phyloP scores from a whole-genome alignment of 2,329 filamentous ascomycete species.

The Ambrosiella beaveri region DNA sequence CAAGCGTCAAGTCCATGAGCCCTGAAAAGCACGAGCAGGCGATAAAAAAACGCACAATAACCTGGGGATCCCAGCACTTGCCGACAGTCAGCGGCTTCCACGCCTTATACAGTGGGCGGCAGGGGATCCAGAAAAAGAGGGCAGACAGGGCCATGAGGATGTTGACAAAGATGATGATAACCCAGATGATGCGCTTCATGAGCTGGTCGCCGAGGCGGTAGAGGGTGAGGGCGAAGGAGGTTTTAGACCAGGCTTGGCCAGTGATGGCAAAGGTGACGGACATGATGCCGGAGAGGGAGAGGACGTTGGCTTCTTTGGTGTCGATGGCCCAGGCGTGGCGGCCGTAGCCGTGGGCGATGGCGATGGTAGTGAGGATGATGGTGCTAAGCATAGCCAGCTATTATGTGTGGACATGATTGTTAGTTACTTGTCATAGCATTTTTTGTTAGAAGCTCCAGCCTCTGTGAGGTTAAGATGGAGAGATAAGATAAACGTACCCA shows the following conservation, averaged over 20 bases:
- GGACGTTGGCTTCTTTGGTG: not conserved
- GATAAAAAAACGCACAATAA: slow-evolving; percentile 8
- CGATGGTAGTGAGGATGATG: slow-evolving; percentile 13
- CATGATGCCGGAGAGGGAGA: slow-evolving; percentile 8
- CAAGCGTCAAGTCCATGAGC: slow-evolving; percentile 15
- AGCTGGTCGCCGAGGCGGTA: slow-evolving; percentile 17
- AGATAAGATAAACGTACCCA: slow-evolving; percentile 14
- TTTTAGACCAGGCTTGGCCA: slow-evolving; percentile 14
- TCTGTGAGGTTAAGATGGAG: not conserved
- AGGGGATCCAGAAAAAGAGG: slow-evolving; percentile 18
- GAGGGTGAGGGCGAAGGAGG: slow-evolving; percentile 19
- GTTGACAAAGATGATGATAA: slow-evolving; percentile 17
- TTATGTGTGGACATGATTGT: not conserved
- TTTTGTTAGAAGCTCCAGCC: not conserved
- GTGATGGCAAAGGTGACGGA: slow-evolving; percentile 4
- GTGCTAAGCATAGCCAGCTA: slow-evolving; percentile 7
- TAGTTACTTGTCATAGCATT: not conserved
- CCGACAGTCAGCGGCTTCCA: slow-evolving; percentile 15
- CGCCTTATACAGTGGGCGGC: slow-evolving; percentile 16
- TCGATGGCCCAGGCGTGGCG: slow-evolving; percentile 13
- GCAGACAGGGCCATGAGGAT: slow-evolving; percentile 15
- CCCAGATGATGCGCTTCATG: slow-evolving; percentile 17
- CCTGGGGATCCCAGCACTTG: slow-evolving; percentile 16
- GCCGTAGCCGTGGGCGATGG: slow-evolving; percentile 14
- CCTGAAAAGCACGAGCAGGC: slow-evolving; percentile 13